Evolutionary conservation across 768 basidiomycete genomes (phyloP), one percentile per base, ranked within the genome.

Genomic region (Floccularia luteovirens): DNA sequence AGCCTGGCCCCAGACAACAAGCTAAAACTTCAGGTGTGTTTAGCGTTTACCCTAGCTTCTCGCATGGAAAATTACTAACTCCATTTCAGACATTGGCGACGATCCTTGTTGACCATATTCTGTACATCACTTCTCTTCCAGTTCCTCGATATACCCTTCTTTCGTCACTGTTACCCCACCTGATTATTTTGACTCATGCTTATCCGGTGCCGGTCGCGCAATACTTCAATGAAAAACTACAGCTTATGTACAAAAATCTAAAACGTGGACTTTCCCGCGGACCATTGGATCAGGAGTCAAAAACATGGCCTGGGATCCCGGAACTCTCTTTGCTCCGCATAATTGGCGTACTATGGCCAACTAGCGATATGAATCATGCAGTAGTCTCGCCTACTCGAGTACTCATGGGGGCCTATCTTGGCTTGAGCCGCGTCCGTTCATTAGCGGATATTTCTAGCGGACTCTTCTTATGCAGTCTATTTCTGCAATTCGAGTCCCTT

Each of bases 201-300:
- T 93, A 93, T 59, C 90, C 93, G 1, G 74, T 87, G 40, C 74
- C 81, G 33, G 69, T 81, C 5, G 92, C 93, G 0, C 72, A 77
- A 38, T 73, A 78, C 52, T 90, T 93, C 59, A 76, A 86, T 44
- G 66, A 74, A 21, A 98, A 97, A 60, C 70, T 98, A 31, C 63
- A 69, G 7, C 61, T 96, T 4, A 96, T 98, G 90, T 82, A 97
- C 59, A 92, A 91, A 67, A 96, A 97, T 56, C 75, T 98, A 39
- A 77, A 77, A 37, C 80, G 80, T 6, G 93, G 92, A 5, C 64
- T 99, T 13, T 74, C 82, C 2, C 70, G 69, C 5, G 90, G 88
- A 1, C 66, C 87, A 0, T 63, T 75, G 11, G 63, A 72, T 19
- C 57, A 57, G 0, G 66, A 75, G 6, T 69, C 89, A 2, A 87